A percentile compares a stretch with the other conserved stretches of the same genome.
phyloP scores from a whole-genome alignment of 371 early-diverging fungal genomes.

The Mortierella sp. region DNA sequence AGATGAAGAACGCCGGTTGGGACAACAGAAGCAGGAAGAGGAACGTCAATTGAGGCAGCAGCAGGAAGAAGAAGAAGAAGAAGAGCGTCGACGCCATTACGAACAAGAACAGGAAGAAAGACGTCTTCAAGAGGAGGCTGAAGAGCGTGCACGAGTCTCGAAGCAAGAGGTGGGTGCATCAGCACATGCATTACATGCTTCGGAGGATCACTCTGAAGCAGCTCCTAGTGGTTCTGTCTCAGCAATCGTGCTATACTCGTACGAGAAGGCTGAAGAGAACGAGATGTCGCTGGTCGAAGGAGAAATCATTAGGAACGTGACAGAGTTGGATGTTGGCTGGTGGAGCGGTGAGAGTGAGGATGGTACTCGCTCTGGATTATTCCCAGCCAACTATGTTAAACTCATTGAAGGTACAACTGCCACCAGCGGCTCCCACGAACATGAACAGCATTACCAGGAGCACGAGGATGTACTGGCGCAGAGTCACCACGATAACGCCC shows the following conservation, averaged over 20 bases:
- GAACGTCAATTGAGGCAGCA: slow-evolving; percentile 26
- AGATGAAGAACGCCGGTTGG: slow-evolving; percentile 52
- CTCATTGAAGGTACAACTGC: slow-evolving; percentile 60
- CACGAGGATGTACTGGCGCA: neutral
- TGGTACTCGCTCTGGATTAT: slow-evolving; percentile 83
- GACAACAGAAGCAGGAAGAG: slow-evolving; percentile 51
- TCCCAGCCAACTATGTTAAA: slow-evolving; percentile 88
- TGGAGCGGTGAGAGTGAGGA: slow-evolving; percentile 87
- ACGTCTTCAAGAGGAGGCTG: slow-evolving; percentile 30
- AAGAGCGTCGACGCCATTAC: slow-evolving; percentile 29
- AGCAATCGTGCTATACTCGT: slow-evolving; percentile 80
- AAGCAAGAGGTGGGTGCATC: slow-evolving; percentile 38
- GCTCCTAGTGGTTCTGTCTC: slow-evolving; percentile 52
- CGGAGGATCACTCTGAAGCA: slow-evolving; percentile 44
- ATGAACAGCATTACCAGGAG: slow-evolving; percentile 5
- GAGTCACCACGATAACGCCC: slow-evolving; percentile 21
- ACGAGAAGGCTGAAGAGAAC: slow-evolving; percentile 84
- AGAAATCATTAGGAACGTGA: slow-evolving; percentile 76
- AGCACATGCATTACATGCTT: slow-evolving; percentile 23
- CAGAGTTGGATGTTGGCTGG: slow-evolving; percentile 88
- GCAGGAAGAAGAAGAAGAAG: slow-evolving; percentile 37
- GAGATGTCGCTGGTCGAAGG: slow-evolving; percentile 89
- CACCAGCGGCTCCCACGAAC: slow-evolving; percentile 14
- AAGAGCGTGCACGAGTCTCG: slow-evolving; percentile 34
- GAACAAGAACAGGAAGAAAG: slow-evolving; percentile 33